phyloP scores from a whole-genome alignment of 208 protist genomes.

The Tritrichomonas musculus region DNA sequence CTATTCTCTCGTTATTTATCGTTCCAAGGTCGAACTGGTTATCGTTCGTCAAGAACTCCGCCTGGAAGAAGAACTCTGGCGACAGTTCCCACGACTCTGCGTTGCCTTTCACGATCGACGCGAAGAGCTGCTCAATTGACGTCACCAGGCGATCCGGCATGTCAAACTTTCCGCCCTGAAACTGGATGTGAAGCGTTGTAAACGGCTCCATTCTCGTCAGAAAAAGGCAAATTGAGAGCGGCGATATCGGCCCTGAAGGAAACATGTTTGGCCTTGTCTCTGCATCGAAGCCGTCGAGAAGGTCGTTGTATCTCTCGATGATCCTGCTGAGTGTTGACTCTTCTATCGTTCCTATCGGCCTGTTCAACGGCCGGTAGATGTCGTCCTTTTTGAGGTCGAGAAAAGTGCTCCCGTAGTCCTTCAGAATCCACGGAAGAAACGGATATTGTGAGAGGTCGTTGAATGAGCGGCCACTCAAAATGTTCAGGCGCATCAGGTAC shows the following conservation, averaged over 20 bases:
- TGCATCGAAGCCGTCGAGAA: not conserved
- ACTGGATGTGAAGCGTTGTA: slow-evolving; percentile 43
- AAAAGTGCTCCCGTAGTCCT: not conserved
- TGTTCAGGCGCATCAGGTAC: slow-evolving; percentile 93
- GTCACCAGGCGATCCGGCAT: not conserved
- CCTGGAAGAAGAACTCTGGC: slow-evolving; percentile 60
- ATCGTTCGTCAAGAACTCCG: slow-evolving; percentile 56
- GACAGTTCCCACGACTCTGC: slow-evolving; percentile 45
- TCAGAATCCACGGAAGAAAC: not conserved
- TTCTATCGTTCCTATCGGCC: not conserved
- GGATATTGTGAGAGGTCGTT: slow-evolving; percentile 86
- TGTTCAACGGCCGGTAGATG: not conserved
- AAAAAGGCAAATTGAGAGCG: slow-evolving; percentile 1
- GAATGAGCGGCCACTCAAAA: slow-evolving; percentile 77
- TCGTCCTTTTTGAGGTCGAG: not conserved
- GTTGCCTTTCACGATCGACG: not conserved
- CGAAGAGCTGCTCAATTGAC: not conserved
- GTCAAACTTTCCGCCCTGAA: slow-evolving; percentile 27
- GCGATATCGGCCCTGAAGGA: not conserved
- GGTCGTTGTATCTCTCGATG: no score
- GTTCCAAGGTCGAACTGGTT: slow-evolving; percentile 51
- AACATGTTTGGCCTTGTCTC: not conserved
- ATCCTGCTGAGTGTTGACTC: not conserved
- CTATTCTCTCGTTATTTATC: slow-evolving; percentile 38
- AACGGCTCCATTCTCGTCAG: slow-evolving; percentile 46